phyloP scores from a whole-genome alignment of 495 filamentous ascomycete species.

The Geoglossum glabrum region DNA sequence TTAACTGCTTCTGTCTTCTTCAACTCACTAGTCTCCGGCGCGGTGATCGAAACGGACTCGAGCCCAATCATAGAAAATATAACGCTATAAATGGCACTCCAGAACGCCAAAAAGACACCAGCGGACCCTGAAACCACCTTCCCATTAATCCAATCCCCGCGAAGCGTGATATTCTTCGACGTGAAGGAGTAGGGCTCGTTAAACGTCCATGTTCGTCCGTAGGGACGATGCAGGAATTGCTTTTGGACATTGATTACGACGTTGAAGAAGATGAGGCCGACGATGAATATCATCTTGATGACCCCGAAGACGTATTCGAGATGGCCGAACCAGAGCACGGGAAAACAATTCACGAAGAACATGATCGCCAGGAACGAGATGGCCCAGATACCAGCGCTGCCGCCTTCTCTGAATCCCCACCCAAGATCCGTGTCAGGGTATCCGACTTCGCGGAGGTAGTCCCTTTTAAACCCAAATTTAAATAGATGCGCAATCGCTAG shows the following conservation, averaged over 20 bases:
- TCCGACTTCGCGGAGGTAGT: background rate
- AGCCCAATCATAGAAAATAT: conserved; percentile 31
- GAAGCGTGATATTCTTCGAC: background rate
- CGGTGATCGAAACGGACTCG: conserved; percentile 26
- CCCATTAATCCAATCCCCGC: background rate
- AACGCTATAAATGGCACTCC: conserved; percentile 24
- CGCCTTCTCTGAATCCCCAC: background rate
- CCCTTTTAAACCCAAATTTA: background rate
- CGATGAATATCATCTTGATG: conserved; percentile 27
- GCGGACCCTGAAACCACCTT: conserved; percentile 6
- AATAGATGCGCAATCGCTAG: background rate
- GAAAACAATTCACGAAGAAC: background rate
- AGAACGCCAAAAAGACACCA: conserved; percentile 16
- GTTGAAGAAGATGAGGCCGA: conserved; percentile 25
- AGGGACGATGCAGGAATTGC: background rate
- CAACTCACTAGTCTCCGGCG: conserved; percentile 25
- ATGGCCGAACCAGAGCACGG: conserved; percentile 25
- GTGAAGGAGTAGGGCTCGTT: background rate
- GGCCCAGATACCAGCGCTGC: background rate
- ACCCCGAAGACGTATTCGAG: conserved; percentile 28
- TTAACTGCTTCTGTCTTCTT: conserved; percentile 29
- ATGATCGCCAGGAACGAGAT: background rate
- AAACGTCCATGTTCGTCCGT: background rate
- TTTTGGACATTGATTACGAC: conserved; percentile 10
- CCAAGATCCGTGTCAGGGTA: background rate